Conservation (phyloP, 495 filamentous ascomycete species). For the Massariosphaeria phaeospora region DNA sequence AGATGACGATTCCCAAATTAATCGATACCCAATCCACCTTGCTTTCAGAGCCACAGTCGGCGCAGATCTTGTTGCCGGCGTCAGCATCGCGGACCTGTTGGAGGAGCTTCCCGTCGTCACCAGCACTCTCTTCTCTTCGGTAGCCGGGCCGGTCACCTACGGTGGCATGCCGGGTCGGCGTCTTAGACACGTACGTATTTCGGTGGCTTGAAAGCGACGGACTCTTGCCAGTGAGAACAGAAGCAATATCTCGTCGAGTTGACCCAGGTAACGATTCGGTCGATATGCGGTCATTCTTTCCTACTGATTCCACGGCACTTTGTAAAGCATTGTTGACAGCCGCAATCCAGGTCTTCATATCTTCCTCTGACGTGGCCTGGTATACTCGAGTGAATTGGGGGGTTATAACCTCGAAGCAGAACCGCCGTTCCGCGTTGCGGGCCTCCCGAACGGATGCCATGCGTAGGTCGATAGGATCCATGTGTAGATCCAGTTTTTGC, state of each 20-base stretch:
- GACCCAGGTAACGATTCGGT: conserved; percentile 44
- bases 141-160: conserved; percentile 83
- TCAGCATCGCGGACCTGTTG: conserved; percentile 85
- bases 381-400: conserved; percentile 95
- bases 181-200: conserved; percentile 51
- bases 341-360: conserved; percentile 95
- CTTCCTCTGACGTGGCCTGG: conserved; percentile 94
- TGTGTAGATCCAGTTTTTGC: conserved; percentile 90
- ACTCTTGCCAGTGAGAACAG: conserved; percentile 90
- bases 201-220: conserved; percentile 62
- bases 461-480: conserved; percentile 95
- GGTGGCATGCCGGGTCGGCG: conserved; percentile 74
- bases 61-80: conserved; percentile 89
- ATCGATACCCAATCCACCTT: conserved; percentile 99
- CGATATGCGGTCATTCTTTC: conserved; percentile 45
- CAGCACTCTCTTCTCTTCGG: conserved; percentile 58
- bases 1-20: conserved; percentile 92
- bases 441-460: conserved; percentile 96
- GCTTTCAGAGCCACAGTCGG: conserved; percentile 83
- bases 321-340: conserved; percentile 97
- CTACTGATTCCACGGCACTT: conserved; percentile 83
- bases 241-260: conserved; percentile 75
- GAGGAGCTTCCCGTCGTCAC: conserved; percentile 77
- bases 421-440: conserved; percentile 86
- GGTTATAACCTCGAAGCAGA: conserved; percentile 98